Evolutionary conservation across 331 rosid genomes (phyloP), one percentile per base, ranked within the genome.

Genomic region (Malus hybrid): DNA sequence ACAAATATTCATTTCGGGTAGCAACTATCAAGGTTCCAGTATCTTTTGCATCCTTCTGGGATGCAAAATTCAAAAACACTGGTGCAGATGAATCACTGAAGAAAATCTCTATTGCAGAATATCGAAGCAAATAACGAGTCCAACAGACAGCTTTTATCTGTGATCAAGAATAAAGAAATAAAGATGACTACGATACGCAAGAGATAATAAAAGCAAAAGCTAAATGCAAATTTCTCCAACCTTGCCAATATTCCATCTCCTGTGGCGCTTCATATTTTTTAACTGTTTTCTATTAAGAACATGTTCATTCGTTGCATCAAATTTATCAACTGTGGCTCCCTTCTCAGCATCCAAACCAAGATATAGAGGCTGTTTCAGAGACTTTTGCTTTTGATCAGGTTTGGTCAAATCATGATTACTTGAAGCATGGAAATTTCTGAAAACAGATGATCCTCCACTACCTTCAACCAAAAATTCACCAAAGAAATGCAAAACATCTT

Each of bases 201-300:
- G 28, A 36, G 61, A 42, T 39, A 70, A 22, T 73, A 19, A 65
- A 39, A 42, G 29, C 63, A 75, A 79, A 42, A 61, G 64, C 46
- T 52, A 62, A 67, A 76, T 57, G 67, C 68, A 83, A 83, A 63
- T 75, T 76, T 70, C 75, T 80, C 82, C 44, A 77, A 92, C 99
- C 97, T 92, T 94, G 81, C 88, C 87, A 76, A 94, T 78, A 82
- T 91, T 85, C 99, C 99, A 94, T 79, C 99, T 86, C 83, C 99
- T 78, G 68, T 92, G 96, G 71, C 99, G 99, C 81, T 89, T 94
- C 63, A 90, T 87, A 84, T 87, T 82, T 82, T 92, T 92, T 77
- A 85, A 79, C n/a, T 78, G 86, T 83, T 85, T 92, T 77, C 75
- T 76, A 63, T 48, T 80, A 57, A 85, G 63, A 12, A 80, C 87